Conservation (phyloP, 768 basidiomycete genomes). For the Auriscalpium orientale region DNA sequence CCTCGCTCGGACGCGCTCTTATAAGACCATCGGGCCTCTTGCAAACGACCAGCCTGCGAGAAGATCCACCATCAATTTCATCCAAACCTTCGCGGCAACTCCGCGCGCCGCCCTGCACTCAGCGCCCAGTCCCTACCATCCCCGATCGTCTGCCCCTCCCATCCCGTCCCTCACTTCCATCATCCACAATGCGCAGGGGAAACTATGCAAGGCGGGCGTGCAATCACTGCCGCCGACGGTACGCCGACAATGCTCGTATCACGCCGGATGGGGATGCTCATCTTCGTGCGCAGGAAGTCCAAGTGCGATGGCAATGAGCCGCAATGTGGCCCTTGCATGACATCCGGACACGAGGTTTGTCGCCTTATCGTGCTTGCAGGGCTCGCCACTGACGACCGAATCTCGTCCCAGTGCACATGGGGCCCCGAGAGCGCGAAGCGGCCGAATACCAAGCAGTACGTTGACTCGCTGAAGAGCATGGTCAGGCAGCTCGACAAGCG, state of each 20-base stretch:
- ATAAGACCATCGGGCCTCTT: no score
- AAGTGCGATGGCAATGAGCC: slow-evolving; percentile 27
- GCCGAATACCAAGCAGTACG: slow-evolving; percentile 26
- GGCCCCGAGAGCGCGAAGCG: slow-evolving; percentile 27
- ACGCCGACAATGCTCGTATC: not conserved
- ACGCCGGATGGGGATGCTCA: not conserved
- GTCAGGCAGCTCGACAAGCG: slow-evolving; percentile 20
- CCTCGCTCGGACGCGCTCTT: no score
- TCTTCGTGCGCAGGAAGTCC: slow-evolving; percentile 20
- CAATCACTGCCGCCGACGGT: slow-evolving; percentile 25
- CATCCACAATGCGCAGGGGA: slow-evolving; percentile 14
- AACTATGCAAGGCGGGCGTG: slow-evolving; percentile 27
- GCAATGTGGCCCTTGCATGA: slow-evolving; percentile 22
- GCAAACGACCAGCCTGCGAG: no score
- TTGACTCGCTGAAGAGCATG: slow-evolving; percentile 23
- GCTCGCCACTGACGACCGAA: no score
- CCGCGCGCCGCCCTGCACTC: not conserved
- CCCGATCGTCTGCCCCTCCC: not conserved
- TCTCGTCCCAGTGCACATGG: slow-evolving; percentile 22
- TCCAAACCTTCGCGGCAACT: not conserved
- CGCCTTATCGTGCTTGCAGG: not conserved
- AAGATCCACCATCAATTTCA: not conserved
- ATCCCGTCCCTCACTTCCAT: not conserved
- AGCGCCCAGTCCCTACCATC: no score
- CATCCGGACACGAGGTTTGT: slow-evolving; percentile 18